Conservation (phyloP, 768 basidiomycete genomes). For the Suillus americanus region DNA sequence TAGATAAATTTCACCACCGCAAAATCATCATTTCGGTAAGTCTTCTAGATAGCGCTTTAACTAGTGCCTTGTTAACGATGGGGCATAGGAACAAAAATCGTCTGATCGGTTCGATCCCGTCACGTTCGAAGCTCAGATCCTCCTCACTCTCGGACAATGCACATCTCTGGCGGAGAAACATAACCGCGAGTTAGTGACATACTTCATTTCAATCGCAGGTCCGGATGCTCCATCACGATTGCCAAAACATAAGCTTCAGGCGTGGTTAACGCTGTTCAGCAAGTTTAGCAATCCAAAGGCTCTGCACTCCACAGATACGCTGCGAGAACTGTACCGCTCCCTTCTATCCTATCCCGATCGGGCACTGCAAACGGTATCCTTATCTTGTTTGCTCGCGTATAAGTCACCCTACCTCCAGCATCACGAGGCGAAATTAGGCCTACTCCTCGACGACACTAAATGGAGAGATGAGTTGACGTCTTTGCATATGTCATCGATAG, state of each 20-base stretch:
- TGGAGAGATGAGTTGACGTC: conserved; percentile 88
- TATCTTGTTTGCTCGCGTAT: conserved; percentile 82
- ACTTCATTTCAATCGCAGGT: conserved; percentile 62
- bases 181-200: conserved; percentile 82
- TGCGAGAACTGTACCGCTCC: conserved; percentile 66
- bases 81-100: conserved; percentile 37
- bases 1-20: conserved; percentile 30
- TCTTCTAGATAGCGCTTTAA: not conserved
- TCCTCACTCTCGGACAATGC: conserved; percentile 67
- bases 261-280: conserved; percentile 84
- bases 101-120: conserved; percentile 65
- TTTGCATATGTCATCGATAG: conserved; percentile 64
- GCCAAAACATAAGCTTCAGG: conserved; percentile 59
- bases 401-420: conserved; percentile 56
- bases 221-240: conserved; percentile 42
- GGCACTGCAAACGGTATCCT: conserved; percentile 67
- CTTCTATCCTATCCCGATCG: conserved; percentile 86
- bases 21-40: conserved; percentile 37
- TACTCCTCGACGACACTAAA: conserved; percentile 77
- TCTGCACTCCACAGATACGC: conserved; percentile 61
- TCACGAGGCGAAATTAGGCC: conserved; percentile 64
- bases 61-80: not conserved
- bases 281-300: conserved; percentile 96
- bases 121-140: conserved; percentile 81
- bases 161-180: conserved; percentile 80